These are phyloP conservation scores for Trichoderma atroviride DNA, from an alignment of 2,329 filamentous ascomycete genomes.

Conservation along the genomic window DNA sequence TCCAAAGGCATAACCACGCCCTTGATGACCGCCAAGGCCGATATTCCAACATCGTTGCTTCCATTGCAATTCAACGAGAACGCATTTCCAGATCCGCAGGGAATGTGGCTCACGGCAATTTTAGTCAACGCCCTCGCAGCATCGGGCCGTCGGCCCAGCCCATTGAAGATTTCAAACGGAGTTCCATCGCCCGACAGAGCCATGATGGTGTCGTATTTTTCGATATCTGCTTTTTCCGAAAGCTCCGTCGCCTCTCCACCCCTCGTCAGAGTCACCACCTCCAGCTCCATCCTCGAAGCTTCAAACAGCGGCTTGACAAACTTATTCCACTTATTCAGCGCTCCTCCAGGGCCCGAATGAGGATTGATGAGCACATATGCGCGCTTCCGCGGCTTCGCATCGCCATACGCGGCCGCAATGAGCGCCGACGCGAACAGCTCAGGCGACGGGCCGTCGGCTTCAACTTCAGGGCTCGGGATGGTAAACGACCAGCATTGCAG, in stretches of 20 bases:
- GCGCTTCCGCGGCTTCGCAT: conserved; percentile 69
- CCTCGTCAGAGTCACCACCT: conserved; percentile 71
- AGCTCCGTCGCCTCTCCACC: conserved; percentile 79
- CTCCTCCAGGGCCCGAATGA: conserved; percentile 79
- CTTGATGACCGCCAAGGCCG: conserved; percentile 84
- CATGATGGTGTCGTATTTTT: conserved; percentile 81
- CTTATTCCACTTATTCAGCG: conserved; percentile 70
- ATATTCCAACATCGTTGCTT: conserved; percentile 71
- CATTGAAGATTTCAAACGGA: conserved; percentile 93
- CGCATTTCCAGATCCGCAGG: conserved; percentile 92
- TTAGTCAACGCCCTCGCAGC: conserved; percentile 73
- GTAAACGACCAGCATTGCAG: conserved; percentile 57
- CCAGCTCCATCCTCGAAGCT: conserved; percentile 75
- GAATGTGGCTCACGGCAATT: conserved; percentile 82
- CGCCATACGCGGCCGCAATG: conserved; percentile 70
- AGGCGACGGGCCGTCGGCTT: conserved; percentile 42
- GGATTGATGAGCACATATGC: conserved; percentile 92
- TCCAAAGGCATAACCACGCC: conserved; percentile 83
- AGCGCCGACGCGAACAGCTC: conserved; percentile 68
- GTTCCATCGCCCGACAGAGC: conserved; percentile 92
- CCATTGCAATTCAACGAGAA: conserved; percentile 90
- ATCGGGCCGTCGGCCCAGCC: conserved; percentile 75
- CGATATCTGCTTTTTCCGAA: conserved; percentile 72
- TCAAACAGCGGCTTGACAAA: conserved; percentile 81
- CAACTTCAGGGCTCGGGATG: conserved; percentile 44